A percentile compares a stretch with the other conserved stretches of the same genome.
phyloP scores from a whole-genome alignment of 768 basidiomycete species.

The Chalciporus sphaerocephalus region DNA sequence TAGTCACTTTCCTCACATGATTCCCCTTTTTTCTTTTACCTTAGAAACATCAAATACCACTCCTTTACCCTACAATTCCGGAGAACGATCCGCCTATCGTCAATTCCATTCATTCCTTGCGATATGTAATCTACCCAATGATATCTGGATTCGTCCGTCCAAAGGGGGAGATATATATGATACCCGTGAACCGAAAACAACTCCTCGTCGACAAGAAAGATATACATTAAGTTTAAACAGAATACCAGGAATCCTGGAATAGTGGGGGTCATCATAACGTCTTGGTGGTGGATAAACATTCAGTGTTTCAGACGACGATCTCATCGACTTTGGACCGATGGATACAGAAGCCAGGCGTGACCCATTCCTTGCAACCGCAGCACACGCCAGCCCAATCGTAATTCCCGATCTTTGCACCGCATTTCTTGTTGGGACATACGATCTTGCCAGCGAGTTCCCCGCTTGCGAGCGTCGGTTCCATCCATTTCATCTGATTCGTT shows the following conservation, averaged over 20 bases:
- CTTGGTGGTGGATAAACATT: neutral
- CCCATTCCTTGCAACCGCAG: conserved; percentile 91
- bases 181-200: neutral
- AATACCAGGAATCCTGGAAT: neutral
- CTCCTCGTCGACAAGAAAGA: neutral
- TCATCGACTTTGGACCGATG: conserved; percentile 68
- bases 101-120: conserved; percentile 16
- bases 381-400: conserved; percentile 95
- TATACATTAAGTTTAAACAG: neutral
- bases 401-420: conserved; percentile 87
- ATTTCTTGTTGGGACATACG: conserved; percentile 86
- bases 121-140: conserved; percentile 24
- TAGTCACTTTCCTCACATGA: conserved; percentile 22
- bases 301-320: conserved; percentile 34
- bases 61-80: conserved; percentile 13
- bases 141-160: conserved; percentile 9
- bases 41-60: conserved; percentile 7
- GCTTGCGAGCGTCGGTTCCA: conserved; percentile 75
- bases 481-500: conserved; percentile 80
- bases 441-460: conserved; percentile 87
- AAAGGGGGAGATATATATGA: neutral
- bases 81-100: conserved; percentile 22
- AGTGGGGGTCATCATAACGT: neutral
- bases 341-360: conserved; percentile 77
- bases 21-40: conserved; percentile 3